phyloP scores from a whole-genome alignment of 192 early-diverging fungal species.

The Coemansia sp. region DNA sequence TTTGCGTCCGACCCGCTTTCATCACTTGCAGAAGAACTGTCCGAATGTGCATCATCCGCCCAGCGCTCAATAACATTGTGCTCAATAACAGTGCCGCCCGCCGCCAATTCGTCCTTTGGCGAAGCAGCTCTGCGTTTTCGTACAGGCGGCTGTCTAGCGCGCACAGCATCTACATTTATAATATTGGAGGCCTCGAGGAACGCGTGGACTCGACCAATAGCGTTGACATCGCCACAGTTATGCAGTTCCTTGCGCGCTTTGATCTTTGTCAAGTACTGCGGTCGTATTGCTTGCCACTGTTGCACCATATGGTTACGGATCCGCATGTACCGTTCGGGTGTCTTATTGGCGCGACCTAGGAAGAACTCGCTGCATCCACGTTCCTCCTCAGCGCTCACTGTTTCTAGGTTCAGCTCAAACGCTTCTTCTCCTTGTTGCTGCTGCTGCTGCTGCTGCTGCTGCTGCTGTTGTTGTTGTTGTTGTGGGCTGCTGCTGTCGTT shows the following conservation, averaged over 20 bases:
- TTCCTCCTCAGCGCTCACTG: conserved; percentile 19
- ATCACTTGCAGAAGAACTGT: conserved; percentile 8
- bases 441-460: neutral
- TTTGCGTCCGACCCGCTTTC: neutral
- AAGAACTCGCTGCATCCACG: conserved; percentile 63
- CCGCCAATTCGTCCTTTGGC: neutral
- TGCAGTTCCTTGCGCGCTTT: conserved; percentile 68
- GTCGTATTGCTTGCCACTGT: conserved; percentile 69
- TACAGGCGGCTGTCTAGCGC: neutral
- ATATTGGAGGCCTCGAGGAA: conserved; percentile 76
- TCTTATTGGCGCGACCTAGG: conserved; percentile 68
- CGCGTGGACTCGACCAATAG: conserved; percentile 81
- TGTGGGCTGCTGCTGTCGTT: too few relatives aligned
- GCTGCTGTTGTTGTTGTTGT: neutral
- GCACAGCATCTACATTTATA: conserved; percentile 72
- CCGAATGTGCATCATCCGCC: conserved; percentile 25
- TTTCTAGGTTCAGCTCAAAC: conserved; percentile 6
- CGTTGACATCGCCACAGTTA: conserved; percentile 92
- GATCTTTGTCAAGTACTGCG: conserved; percentile 83
- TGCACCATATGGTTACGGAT: conserved; percentile 88
- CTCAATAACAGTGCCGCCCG: conserved; percentile 39
- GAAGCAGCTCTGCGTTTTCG: neutral
- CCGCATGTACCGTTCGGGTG: conserved; percentile 81
- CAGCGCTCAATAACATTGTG: conserved; percentile 32
- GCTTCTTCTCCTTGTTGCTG: neutral